Conservation (phyloP, 2,329 filamentous ascomycete genomes). For the Pezicula radicicola region DNA sequence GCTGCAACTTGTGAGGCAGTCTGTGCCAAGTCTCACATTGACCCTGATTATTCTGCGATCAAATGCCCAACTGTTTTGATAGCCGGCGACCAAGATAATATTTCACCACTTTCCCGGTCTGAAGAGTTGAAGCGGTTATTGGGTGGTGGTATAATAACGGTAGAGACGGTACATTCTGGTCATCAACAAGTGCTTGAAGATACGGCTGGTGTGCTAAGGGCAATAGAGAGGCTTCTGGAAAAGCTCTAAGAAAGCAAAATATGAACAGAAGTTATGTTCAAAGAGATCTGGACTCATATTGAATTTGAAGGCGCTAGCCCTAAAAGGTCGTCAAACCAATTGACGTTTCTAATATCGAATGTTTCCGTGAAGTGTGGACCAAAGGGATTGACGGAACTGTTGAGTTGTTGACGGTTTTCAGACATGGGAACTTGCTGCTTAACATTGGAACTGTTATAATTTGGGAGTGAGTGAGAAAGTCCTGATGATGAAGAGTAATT, state of each 20-base stretch:
- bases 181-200: slow-evolving; percentile 64
- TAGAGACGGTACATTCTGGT: slow-evolving; percentile 66
- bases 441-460: background rate
- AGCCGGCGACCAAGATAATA: slow-evolving; percentile 28
- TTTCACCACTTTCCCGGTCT: slow-evolving; percentile 25
- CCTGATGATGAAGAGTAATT: background rate
- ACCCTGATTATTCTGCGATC: slow-evolving; percentile 30
- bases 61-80: slow-evolving; percentile 27
- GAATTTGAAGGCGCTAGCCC: slow-evolving; percentile 16
- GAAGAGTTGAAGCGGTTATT: slow-evolving; percentile 25
- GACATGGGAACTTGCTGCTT: slow-evolving; percentile 1
- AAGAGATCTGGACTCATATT: slow-evolving; percentile 4
- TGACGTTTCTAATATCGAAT: slow-evolving; percentile 14
- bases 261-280: background rate
- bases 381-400: slow-evolving; percentile 5
- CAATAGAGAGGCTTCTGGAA: slow-evolving; percentile 6
- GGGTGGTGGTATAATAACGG: slow-evolving; percentile 46
- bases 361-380: slow-evolving; percentile 9
- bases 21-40: slow-evolving; percentile 25
- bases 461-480: background rate
- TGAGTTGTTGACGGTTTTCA: slow-evolving; percentile 1
- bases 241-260: background rate
- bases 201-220: slow-evolving; percentile 54
- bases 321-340: slow-evolving; percentile 17
- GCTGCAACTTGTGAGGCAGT: slow-evolving; percentile 29